These are phyloP conservation scores for Carex pumila DNA, from an alignment of 176 grass and related monocot genomes.

Conservation along the genomic window DNA sequence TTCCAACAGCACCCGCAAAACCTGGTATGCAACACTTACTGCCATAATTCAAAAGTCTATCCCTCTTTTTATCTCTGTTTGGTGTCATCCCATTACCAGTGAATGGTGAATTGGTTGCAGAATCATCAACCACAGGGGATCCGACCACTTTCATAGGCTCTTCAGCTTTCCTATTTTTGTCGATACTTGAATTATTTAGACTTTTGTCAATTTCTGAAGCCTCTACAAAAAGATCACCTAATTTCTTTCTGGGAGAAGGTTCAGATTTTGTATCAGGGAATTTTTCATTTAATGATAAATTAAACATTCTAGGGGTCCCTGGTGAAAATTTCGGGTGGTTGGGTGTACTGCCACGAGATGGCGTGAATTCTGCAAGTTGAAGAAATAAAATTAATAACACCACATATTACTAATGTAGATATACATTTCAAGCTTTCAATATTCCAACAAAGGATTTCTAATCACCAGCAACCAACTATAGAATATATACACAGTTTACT, in stretches of 20 bases:
- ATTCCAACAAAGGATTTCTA: not conserved
- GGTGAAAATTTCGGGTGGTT: constrained; percentile 35
- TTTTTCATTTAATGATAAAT: constrained; percentile 26
- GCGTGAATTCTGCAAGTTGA: constrained; percentile 73
- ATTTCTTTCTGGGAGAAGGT: constrained; percentile 73
- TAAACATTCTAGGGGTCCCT: constrained; percentile 36
- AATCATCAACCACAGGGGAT: constrained; percentile 10
- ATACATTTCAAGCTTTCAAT: not conserved
- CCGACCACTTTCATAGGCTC: constrained; percentile 5
- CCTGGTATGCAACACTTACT: constrained; percentile 58
- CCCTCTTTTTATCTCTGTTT: constrained; percentile 31
- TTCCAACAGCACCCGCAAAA: constrained; percentile 38
- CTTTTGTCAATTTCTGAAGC: constrained; percentile 26
- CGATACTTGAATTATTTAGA: not conserved
- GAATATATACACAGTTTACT: not conserved
- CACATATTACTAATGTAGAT: not conserved
- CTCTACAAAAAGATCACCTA: constrained; percentile 65
- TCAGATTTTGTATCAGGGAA: constrained; percentile 39
- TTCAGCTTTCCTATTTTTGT: constrained; percentile 17
- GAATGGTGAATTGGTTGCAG: constrained; percentile 26
- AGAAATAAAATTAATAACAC: not conserved
- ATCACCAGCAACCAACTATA: not conserved
- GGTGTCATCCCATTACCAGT: constrained; percentile 22
- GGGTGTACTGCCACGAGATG: constrained; percentile 75
- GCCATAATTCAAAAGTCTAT: constrained; percentile 39